A percentile compares a stretch with the other conserved stretches of the same genome.
These are phyloP conservation scores for Chaetoscypha palmicola DNA, from an alignment of 2,329 filamentous ascomycete species.

Conservation along the genomic window DNA sequence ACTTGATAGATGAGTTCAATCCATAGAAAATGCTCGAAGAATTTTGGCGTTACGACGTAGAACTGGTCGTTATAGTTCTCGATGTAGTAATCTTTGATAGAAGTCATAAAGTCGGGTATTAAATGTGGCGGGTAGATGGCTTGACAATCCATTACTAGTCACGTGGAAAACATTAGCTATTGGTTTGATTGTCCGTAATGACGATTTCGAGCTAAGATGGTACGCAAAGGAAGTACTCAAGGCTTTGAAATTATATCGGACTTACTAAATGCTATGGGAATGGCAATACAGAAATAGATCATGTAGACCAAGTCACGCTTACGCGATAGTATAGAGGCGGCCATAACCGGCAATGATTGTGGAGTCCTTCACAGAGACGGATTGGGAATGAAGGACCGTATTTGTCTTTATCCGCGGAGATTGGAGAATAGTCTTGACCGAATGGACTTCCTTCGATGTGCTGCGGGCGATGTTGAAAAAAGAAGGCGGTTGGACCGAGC, in stretches of 20 bases:
- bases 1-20: constrained; percentile 56
- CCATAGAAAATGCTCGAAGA: constrained; percentile 50
- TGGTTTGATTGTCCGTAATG: constrained; percentile 5
- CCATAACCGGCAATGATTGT: too few relatives aligned
- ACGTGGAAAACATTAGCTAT: too few relatives aligned
- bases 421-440: too few relatives aligned
- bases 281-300: constrained; percentile 53
- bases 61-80: constrained; percentile 56
- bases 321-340: constrained; percentile 23
- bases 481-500: too few relatives aligned
- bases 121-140: constrained; percentile 49
- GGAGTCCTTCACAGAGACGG: too few relatives aligned
- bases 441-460: too few relatives aligned
- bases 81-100: constrained; percentile 51
- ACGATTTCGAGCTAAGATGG: neutral
- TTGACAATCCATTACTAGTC: constrained; percentile 51
- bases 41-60: constrained; percentile 51
- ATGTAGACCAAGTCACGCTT: constrained; percentile 38
- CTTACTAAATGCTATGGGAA: constrained; percentile 55
- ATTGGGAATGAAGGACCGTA: too few relatives aligned
- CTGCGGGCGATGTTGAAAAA: too few relatives aligned
- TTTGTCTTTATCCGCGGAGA: too few relatives aligned
- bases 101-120: constrained; percentile 41
- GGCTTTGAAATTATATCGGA: constrained; percentile 3
- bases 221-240: neutral